Evolutionary conservation across 108 stramenopile genomes (phyloP).

Genomic region (Fragilaria crotonensis): DNA sequence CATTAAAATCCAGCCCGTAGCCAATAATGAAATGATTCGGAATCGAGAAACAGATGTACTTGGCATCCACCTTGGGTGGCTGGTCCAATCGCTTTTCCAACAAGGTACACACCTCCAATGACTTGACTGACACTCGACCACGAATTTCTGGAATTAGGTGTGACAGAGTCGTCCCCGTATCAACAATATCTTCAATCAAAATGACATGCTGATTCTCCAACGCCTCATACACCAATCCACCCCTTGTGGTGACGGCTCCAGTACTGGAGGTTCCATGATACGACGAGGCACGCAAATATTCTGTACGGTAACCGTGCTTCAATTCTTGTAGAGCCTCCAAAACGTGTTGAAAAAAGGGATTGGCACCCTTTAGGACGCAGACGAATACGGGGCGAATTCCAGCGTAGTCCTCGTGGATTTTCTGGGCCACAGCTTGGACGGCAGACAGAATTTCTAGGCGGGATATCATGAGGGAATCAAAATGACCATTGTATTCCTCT

Average conservation of each 20-base stretch:
- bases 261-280: slow-evolving; percentile 39
- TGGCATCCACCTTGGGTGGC: slow-evolving; percentile 19
- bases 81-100: slow-evolving; percentile 33
- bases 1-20: slow-evolving; percentile 62
- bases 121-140: slow-evolving; percentile 14
- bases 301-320: slow-evolving; percentile 40
- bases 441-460: slow-evolving; percentile 23
- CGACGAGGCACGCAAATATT: slow-evolving; percentile 43
- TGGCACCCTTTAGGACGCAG: slow-evolving; percentile 52
- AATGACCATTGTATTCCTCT: slow-evolving; percentile 52
- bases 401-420: slow-evolving; percentile 39
- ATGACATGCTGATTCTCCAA: slow-evolving; percentile 38
- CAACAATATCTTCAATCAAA: slow-evolving; percentile 63
- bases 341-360: slow-evolving; percentile 40
- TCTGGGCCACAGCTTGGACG: slow-evolving; percentile 22
- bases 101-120: slow-evolving; percentile 36
- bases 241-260: slow-evolving; percentile 29
- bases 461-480: slow-evolving; percentile 31
- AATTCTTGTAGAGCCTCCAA: slow-evolving; percentile 33
- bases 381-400: slow-evolving; percentile 45
- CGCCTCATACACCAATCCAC: slow-evolving; percentile 18
- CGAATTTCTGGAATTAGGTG: slow-evolving; percentile 32
- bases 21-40: slow-evolving; percentile 59
- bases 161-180: slow-evolving; percentile 52
- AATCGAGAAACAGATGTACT: slow-evolving; percentile 60